These are phyloP conservation scores for Pseudonitzschia multiseries DNA, from an alignment of 108 stramenopile genomes.

Conservation along the genomic window DNA sequence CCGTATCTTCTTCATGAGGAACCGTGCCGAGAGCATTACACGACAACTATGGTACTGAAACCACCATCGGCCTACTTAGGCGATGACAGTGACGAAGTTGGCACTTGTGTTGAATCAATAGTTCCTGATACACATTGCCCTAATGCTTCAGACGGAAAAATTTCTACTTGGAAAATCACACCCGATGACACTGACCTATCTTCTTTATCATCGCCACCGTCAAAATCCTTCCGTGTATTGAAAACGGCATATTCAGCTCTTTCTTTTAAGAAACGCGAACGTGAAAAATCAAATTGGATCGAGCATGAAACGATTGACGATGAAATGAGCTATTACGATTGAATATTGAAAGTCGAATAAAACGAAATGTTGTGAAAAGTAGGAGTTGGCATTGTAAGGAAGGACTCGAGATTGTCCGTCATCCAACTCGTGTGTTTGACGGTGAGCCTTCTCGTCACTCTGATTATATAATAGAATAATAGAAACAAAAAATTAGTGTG, in stretches of 20 bases:
- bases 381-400: neutral
- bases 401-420: neutral
- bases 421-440: conserved; percentile 9
- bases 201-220: conserved; percentile 3
- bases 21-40: neutral
- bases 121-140: conserved; percentile 18
- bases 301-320: conserved; percentile 12
- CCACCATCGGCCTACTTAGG: neutral
- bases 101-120: conserved; percentile 19
- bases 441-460: neutral
- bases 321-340: conserved; percentile 11
- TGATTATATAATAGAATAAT: neutral
- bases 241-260: conserved; percentile 16
- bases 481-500: neutral
- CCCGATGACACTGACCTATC: neutral
- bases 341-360: neutral
- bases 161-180: conserved; percentile 13
- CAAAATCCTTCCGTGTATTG: conserved; percentile 5
- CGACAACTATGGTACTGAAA: conserved; percentile 18
- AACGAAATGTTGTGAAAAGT: neutral
- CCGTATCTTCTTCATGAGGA: conserved; percentile 7
- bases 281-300: conserved; percentile 7
- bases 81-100: conserved; percentile 19
- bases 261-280: neutral
- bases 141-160: conserved; percentile 2